A percentile compares a stretch with the other conserved stretches of the same genome.
Evolutionary conservation across 768 basidiomycete genomes (phyloP).

Genomic region (Cyathus striatus): DNA sequence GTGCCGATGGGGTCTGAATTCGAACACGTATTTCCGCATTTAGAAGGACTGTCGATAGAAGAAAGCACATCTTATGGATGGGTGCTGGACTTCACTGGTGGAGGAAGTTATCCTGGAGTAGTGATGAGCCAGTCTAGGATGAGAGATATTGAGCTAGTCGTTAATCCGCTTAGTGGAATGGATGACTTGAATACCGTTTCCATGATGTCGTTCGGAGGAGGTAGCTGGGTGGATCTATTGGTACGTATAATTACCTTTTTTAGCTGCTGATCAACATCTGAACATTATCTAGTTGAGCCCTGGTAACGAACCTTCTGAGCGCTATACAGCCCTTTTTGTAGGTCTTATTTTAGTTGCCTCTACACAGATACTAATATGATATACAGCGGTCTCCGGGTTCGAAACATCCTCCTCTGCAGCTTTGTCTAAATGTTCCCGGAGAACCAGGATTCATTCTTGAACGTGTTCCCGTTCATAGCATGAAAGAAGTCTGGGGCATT

Average conservation of each 20-base stretch:
- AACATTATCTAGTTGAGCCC: conserved; percentile 51
- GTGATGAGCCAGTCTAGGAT: conserved; percentile 72
- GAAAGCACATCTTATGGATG: conserved; percentile 38
- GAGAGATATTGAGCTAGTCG: conserved; percentile 63
- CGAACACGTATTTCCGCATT: conserved; percentile 49
- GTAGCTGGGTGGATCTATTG: conserved; percentile 65
- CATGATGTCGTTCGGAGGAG: conserved; percentile 41
- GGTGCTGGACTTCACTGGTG: conserved; percentile 69
- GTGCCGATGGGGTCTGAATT: conserved; percentile 36
- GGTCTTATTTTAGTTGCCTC: conserved; percentile 16
- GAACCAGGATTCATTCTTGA: conserved; percentile 77
- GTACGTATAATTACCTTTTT: conserved; percentile 29
- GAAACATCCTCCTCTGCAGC: conserved; percentile 64
- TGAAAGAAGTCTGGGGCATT: conserved; percentile 73
- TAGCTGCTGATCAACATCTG: background rate
- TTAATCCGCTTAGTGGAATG: conserved; percentile 50
- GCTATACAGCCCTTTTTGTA: conserved; percentile 68
- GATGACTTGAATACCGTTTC: conserved; percentile 33
- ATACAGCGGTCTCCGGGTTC: conserved; percentile 57
- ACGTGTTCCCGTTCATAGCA: conserved; percentile 61
- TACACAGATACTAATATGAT: background rate
- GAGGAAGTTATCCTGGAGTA: conserved; percentile 47
- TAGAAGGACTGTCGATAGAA: conserved; percentile 8
- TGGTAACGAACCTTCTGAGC: conserved; percentile 40
- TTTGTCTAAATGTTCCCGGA: conserved; percentile 62